Evolutionary conservation across 2,329 filamentous ascomycete genomes (phyloP), one percentile per base, ranked within the genome.

Genomic region (Neofusicoccum laricinum): DNA sequence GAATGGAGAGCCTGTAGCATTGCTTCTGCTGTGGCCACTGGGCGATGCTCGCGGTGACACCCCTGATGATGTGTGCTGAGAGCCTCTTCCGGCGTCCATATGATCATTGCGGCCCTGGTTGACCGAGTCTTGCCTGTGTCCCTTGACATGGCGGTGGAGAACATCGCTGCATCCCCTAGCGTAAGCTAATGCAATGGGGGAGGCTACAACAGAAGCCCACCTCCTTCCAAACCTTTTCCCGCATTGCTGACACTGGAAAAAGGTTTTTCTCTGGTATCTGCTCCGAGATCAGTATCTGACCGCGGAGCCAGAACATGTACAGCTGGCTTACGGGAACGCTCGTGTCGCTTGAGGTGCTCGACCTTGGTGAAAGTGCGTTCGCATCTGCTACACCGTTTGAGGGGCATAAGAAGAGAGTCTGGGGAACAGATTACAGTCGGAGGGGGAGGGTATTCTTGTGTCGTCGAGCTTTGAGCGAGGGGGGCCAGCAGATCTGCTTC

Each of bases 321-420:
- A 30, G 25, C 25, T 6, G 25, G 38, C 19, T 41, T 45, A 85
- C 83, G 82, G 64, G 82, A 84, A 69, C 82, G 78, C 70, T 84
- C 82, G 71, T 85, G 83, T 46, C 82, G 79, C 70, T 84, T 84
- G 69, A 82, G 80, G 72, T 85, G 82, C 70, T 84, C 82, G 34
- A 81, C 82, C 73, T 85, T 85, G 66, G 81, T 83, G 75, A 85
- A 85, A 66, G 80, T 81, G 67, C 82, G 79, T 67, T 84, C 82
- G 76, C 82, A 85, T 70, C 75, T 70, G 67, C 73, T 76, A 71
- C 75, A 77, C 68, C 76, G 75, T 62, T 77, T 77, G 68, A 77
- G 66, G 68, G 75, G 73, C 75, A 77, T 76, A 66, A 51, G 62
- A 65, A 19, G 61, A 63, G 34, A 15, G 25, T n/a, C 6, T 32